phyloP scores from a whole-genome alignment of 2,329 filamentous ascomycete genomes.

The Clarireedia hainanense region DNA sequence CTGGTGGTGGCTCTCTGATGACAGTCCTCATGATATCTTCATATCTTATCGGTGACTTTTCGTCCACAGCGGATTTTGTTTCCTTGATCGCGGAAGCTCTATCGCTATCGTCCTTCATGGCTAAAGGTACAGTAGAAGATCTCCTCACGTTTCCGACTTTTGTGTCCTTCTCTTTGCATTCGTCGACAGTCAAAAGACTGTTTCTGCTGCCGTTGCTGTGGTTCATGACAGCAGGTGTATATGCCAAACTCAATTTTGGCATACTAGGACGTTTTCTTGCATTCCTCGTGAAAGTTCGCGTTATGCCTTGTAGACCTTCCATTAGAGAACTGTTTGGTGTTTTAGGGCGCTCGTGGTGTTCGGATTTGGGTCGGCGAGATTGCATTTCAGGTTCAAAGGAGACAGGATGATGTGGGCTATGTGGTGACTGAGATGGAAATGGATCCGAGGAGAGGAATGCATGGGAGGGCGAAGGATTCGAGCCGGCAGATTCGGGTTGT shows the following conservation, averaged over 20 bases:
- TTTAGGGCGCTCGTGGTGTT: conserved; percentile 8
- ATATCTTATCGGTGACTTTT: conserved; percentile 12
- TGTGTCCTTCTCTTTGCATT: conserved; percentile 1
- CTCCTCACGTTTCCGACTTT: conserved; percentile 3
- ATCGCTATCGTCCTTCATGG: neutral
- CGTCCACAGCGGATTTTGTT: conserved; percentile 2
- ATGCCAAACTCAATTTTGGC: conserved; percentile 7
- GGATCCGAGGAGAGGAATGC: conserved; percentile 25
- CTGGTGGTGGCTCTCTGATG: conserved; percentile 13
- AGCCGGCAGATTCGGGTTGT: neutral
- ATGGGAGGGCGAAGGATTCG: conserved; percentile 9
- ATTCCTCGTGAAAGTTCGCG: neutral
- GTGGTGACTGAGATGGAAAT: conserved; percentile 14
- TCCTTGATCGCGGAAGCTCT: neutral
- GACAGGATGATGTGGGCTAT: neutral
- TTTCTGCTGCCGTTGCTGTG: conserved; percentile 3
- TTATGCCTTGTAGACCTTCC: conserved; percentile 9
- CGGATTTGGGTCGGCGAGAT: neutral
- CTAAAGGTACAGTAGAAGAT: neutral
- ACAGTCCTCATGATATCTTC: conserved; percentile 18
- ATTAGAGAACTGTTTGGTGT: conserved; percentile 5
- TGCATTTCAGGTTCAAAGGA: conserved; percentile 2
- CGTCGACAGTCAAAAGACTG: conserved; percentile 1
- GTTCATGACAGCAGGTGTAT: neutral
- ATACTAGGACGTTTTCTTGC: conserved; percentile 7